Base-by-base conservation (phyloP, 305 asterid genomes). In the Fraxinus floribunda region DNA sequence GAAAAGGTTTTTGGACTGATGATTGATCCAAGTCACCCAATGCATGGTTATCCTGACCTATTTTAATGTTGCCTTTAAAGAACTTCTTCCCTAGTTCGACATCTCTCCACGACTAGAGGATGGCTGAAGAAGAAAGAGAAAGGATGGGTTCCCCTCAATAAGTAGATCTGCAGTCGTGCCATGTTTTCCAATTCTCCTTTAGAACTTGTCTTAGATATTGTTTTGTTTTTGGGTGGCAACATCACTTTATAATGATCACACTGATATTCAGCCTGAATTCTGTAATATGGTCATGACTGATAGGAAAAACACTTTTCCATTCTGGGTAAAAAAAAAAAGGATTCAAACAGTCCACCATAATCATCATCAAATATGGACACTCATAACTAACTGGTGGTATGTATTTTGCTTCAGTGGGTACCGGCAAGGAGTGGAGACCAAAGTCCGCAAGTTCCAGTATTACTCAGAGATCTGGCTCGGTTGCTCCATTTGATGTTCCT, bases 401-500 rank as follows among this genome's bases (percentile, higher is more conserved):
- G 15, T 83, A 62, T 81, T 79, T 88, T 87, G 74, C 79, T 83
- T 76, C 89, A 91, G 93, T 85, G 78, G 94, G 91, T 84, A 88
- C 92, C 87, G 88, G 82, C 79, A 94, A 91, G 87, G 98, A 92
- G 90, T 94, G 99, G 98, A 94, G 93, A 86, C 98, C 98, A 76
- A 94, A 93, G 89, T 87, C 96, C 75, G 36, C 91, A n/a, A 89
- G 84, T 86, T 83, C 91, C 87, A 86, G 77, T 86, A 82, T 75
- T 71, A 75, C 88, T 86, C 92, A 86, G 81, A 90, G 86, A 79
- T 85, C 85, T 64, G 80, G 81, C 76, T 80, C 84, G 57, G 85
- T 86, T 89, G 82, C 88, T 81, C 86, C 89, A 15, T 64, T 91
- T 32, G 97, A 89, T 79, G 89, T 88, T 86, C 79, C 91, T 73